Evolutionary conservation across 192 early-diverging fungal genomes (phyloP), one percentile per base, ranked within the genome.

Genomic region (Gryganskiella cystojenkinii): DNA sequence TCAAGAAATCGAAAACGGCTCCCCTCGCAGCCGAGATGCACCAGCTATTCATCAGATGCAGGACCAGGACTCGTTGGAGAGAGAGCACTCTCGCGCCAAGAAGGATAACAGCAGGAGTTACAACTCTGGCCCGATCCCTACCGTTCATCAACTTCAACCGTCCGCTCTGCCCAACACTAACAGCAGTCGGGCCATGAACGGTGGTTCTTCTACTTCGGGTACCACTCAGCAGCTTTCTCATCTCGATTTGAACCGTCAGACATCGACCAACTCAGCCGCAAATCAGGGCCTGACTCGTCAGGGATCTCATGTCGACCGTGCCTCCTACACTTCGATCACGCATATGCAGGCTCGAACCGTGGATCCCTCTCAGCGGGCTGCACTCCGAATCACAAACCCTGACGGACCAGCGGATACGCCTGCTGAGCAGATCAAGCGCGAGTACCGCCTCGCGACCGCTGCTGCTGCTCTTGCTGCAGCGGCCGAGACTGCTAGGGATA

Each of bases 241-340:
- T 17, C 43, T 63, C 11, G 65, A 67, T 20, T 52, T 63, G 65
- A 67, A 34, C 28, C 72, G 60, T 25, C 72, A 67, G 10, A 54
- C 45, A 22, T 67, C 71, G 0, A 61, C 9, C 33, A 8, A 30
- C 25, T 55, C 27, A 3, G 43, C 22, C 19, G 37, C 35, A 20
- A 67, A 27, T 15, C 54, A 63, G 7, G 43, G 28, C 49, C 46
- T 63, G 2, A 27, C 56, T 20, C 70, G 56, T 13, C 61, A 72
- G 6, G 51, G 67, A 3, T 64, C 61, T 4, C 19, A 19, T n/a
- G 34, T 33, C 3, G 61, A 47, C 55, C 53, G 55, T 15, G 60
- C 24, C 30, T 62, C 68, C 6, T 62, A 71, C 20, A 30, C 60
- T 1, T 71, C 69, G 3, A 47, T 44, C 43, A 31, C 14, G 9